Percentiles rank a stretch among this genome's conserved stretches.
Evolutionary conservation across 2,329 filamentous ascomycete genomes (phyloP).

Genomic region (Colletotrichum cereale): DNA sequence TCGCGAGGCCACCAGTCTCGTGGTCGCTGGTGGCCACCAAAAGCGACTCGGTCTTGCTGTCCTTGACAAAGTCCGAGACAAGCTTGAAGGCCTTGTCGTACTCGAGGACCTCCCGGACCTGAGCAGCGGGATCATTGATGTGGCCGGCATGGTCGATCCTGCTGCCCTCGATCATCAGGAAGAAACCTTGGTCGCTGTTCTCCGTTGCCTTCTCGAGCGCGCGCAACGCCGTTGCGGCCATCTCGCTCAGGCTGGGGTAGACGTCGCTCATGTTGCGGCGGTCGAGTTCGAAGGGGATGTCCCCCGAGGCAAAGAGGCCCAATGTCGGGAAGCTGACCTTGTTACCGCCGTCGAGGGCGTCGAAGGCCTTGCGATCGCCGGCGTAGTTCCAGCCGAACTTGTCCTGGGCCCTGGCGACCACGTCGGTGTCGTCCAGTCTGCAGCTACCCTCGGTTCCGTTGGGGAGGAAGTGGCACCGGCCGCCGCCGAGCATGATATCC

Average conservation of each 20-base stretch:
- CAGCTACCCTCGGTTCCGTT: slow-evolving; percentile 87
- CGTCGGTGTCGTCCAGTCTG: slow-evolving; percentile 81
- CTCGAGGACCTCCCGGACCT: slow-evolving; percentile 93
- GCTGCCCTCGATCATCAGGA: slow-evolving; percentile 98
- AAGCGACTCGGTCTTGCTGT: slow-evolving; percentile 79
- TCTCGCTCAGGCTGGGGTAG: slow-evolving; percentile 92
- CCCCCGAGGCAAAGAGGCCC: slow-evolving; percentile 83
- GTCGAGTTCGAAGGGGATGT: slow-evolving; percentile 96
- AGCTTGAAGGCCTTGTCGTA: slow-evolving; percentile 89
- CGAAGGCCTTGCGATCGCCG: slow-evolving; percentile 78
- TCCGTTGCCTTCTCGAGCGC: slow-evolving; percentile 85
- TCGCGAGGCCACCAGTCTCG: slow-evolving; percentile 90
- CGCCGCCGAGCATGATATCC: slow-evolving; percentile 93
- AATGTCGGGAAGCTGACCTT: slow-evolving; percentile 83
- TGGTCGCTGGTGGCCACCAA: slow-evolving; percentile 95
- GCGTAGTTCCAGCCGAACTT: slow-evolving; percentile 86
- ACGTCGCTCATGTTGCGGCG: slow-evolving; percentile 80
- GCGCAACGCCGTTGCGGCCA: slow-evolving; percentile 85
- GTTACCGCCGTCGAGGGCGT: slow-evolving; percentile 76
- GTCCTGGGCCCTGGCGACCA: slow-evolving; percentile 78
- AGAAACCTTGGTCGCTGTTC: slow-evolving; percentile 92
- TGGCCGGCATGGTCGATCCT: slow-evolving; percentile 96
- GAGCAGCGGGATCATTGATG: slow-evolving; percentile 84
- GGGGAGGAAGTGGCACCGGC: slow-evolving; percentile 91
- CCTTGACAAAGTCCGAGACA: slow-evolving; percentile 86